Evolutionary conservation across 805 yeast species (phyloP), one percentile per base, ranked within the genome.

Genomic region (Lipomyces spencermartinsiae): DNA sequence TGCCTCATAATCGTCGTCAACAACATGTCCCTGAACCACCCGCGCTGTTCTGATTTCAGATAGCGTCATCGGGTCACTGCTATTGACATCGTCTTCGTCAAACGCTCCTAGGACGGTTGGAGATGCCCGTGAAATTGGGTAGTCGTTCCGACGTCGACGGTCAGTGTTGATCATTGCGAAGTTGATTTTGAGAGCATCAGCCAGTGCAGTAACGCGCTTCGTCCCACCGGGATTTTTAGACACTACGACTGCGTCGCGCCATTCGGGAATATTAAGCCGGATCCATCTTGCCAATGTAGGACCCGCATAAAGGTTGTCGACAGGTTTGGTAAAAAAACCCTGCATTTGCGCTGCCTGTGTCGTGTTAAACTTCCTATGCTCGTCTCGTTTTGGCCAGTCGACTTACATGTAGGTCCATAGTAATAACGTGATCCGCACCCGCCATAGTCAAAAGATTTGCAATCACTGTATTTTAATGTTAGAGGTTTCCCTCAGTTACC

Each of bases 171-270:
- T 94, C 98, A 95, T 94, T 68, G 99, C 99, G 77, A 95, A 95
- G 79, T 95, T 93, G 73, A 95, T 91, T 80, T 94, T 94, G 74
- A 95, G 84, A 51, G 96, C 88, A 81, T 96, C 99, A n/a, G 99
- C 99, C 74, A 95, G 83, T 1, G 98, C 93, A 22, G 99, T 95
- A 63, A 95, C 99, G 73, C 99, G 86, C 79, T 95, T 95, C 25
- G 99, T 93, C 65, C 99, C 99, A 71, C 99, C 99, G 25, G 99
- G 98, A 80, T 95, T 95, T 78, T 95, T 95, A n/a, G 98, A 93
- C 12, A 95, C 99, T 64, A 95, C 97, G 33, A 96, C 99, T 1
- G 97, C 94, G 69, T 89, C 88, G 74, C 87, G 83, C 83, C 91
- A 92, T 76, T 94, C 92, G 49, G 89, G 88, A 60, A 95, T 89